Base-by-base conservation (phyloP, 768 basidiomycete species). In the Phylloporus sp. region DNA sequence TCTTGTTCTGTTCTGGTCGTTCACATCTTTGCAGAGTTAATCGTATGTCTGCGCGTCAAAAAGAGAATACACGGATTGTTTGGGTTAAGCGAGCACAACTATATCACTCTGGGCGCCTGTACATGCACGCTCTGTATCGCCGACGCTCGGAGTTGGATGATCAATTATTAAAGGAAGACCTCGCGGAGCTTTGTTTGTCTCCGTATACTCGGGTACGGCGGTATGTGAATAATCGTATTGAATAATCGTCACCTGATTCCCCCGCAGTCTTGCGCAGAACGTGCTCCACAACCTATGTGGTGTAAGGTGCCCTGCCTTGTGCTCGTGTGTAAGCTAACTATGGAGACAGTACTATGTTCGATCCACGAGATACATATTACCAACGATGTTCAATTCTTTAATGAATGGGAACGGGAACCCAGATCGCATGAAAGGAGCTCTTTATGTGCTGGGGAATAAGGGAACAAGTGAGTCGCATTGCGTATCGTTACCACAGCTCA, bases 361-460 rank as follows among this genome's bases (percentile, higher is more conserved):
- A 50, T 87, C 88, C 6, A 88, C 85, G 26, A 77, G 82, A 60
- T 79, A 80, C 55, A 74, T 79, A 39, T 73, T 88, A 26, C 84
- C 86, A 6, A 67, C 71, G 20, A 68, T 88, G 41, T 82, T 85
- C 59, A 73, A 77, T 52, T 81, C 85, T 5, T 69, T 91, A 44
- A 69, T 70, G 49, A 86, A 82, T 61, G 92, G 89, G 5, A 86
- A 82, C 61, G 92, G 88, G 6, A 84, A 95, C 62, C 88, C 92
- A 10, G 94, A 98, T 68, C 79, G 87, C 23, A 95, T 97, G 84
- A 98, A 98, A 72, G 95, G 95, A 8, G 92, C 91, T 16, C 73
- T 95, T 35, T 94, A 93, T 64, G 76, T 89, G 18, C 69, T 91
- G 10, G 82, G 82, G 72, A 84, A 85, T 59, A 88, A 86, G 67